A percentile compares a stretch with the other conserved stretches of the same genome.
These are phyloP conservation scores for Lactarius akahatsu DNA, from an alignment of 768 basidiomycete genomes.

Conservation along the genomic window DNA sequence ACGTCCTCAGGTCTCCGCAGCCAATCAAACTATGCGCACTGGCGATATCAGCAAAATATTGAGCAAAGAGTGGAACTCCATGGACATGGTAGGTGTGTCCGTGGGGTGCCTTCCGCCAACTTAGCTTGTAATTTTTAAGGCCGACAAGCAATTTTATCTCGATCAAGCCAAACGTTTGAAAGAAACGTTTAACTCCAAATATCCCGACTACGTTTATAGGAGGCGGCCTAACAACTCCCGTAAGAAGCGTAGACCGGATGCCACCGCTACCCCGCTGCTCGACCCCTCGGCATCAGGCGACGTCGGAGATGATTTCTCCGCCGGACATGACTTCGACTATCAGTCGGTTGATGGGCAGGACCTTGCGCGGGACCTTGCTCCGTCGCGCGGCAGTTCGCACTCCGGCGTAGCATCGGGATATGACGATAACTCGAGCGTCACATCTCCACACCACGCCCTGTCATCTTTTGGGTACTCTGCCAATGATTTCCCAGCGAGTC, in stretches of 20 bases:
- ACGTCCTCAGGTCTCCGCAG: slow-evolving; percentile 80
- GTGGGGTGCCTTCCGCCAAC: slow-evolving; percentile 18
- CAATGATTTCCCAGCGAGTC: slow-evolving; percentile 27
- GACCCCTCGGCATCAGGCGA: slow-evolving; percentile 38
- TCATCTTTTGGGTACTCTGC: slow-evolving; percentile 21
- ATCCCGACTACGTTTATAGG: slow-evolving; percentile 89
- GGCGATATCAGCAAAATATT: slow-evolving; percentile 89
- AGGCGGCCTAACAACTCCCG: slow-evolving; percentile 86
- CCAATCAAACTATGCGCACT: slow-evolving; percentile 86
- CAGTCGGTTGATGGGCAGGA: slow-evolving; percentile 41
- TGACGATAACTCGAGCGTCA: slow-evolving; percentile 26
- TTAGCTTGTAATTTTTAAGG: slow-evolving; percentile 39
- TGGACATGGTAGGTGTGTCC: slow-evolving; percentile 54
- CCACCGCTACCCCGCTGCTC: slow-evolving; percentile 33
- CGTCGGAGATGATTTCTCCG: slow-evolving; percentile 34
- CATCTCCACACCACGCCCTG: slow-evolving; percentile 24
- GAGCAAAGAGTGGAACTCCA: slow-evolving; percentile 81
- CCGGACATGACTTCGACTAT: slow-evolving; percentile 36
- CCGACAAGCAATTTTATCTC: slow-evolving; percentile 84
- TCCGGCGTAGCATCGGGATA: slow-evolving; percentile 25
- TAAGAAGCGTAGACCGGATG: slow-evolving; percentile 51
- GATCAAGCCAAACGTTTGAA: slow-evolving; percentile 85
- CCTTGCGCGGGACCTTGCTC: slow-evolving; percentile 30
- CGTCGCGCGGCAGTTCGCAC: slow-evolving; percentile 31
- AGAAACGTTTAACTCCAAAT: slow-evolving; percentile 80